Base-by-base conservation (phyloP, 2,329 filamentous ascomycete genomes). In the Nakataea oryzae region DNA sequence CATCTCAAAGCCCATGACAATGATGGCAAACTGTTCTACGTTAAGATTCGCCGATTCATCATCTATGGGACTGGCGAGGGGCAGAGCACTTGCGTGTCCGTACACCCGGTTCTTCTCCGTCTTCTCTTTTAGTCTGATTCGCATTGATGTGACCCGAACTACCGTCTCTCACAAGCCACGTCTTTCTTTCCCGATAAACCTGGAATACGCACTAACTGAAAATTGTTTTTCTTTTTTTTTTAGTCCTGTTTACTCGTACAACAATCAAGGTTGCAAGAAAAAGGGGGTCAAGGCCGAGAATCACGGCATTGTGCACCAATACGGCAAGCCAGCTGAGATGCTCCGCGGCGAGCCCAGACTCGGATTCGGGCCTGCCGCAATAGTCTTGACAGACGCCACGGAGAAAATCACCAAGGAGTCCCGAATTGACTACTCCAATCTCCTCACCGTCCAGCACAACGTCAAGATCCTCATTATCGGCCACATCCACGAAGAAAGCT, bases 391-490 rank as follows among this genome's bases (percentile, higher is more conserved):
- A 26, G 71, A 74, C 4, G 70, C 73, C 17, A 74, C 73, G 34
- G 80, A 85, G 63, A 76, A 71, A 61, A 73, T 85, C 8, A 73
- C 74, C 13, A 74, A 66, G 32, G 77, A 81, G 64, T 86, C 83
- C 14, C 78, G 83, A 6, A 76, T 84, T 65, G 84, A 85, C 70
- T 85, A 85, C 69, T 79, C 80, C 6, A 85, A 85, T 65, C 72
- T 81, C 7, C 74, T 78, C 30, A 82, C 81, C 3, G 74, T 86
- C 29, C 81, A 85, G 69, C 83, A 85, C 71, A 86, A 86, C 66
- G 73, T 79, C 66, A 78, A 75, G 57, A 80, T 85, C n/a, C 75
- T 79, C 66, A 84, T 85, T 67, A 79, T 86, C 60, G 83, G 83
- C n/a, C 67, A 70, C 5, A 74, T 85, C 21, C 62, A 68, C 3